Percentiles rank a stretch among this genome's conserved stretches.
Conservation (phyloP, 768 basidiomycete genomes). For the Xerocomus brunneocitrinus region DNA sequence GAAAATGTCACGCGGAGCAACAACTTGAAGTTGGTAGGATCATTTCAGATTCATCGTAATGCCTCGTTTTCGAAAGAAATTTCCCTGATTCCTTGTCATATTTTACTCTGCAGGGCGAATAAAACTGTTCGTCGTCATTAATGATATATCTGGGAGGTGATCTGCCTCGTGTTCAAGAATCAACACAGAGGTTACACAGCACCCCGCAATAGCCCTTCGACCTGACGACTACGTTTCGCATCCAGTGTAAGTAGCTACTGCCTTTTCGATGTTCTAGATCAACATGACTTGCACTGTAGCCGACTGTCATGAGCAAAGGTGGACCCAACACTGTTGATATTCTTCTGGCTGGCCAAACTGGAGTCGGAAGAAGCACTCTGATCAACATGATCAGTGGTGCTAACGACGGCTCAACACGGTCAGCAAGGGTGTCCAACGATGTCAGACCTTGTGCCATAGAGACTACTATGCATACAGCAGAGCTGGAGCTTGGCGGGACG, state of each 20-base stretch:
- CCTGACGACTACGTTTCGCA: not conserved
- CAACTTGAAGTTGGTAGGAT: too few relatives aligned
- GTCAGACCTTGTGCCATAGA: conserved; percentile 23
- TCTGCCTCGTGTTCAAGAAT: conserved; percentile 17
- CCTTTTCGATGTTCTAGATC: not conserved
- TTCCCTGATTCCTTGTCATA: too few relatives aligned
- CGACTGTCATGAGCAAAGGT: not conserved
- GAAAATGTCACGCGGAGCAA: too few relatives aligned
- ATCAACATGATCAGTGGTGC: conserved; percentile 25
- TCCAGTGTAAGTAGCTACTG: conserved; percentile 3
- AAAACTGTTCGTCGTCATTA: not conserved
- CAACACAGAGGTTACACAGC: conserved; percentile 4
- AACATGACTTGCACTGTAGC: not conserved
- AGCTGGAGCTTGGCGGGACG: conserved; percentile 1
- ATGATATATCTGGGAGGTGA: conserved; percentile 10
- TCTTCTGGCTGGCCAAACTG: conserved; percentile 26
- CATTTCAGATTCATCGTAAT: too few relatives aligned
- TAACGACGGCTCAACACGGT: conserved; percentile 4
- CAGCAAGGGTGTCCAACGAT: conserved; percentile 23
- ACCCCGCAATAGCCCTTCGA: not conserved
- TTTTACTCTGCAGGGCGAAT: too few relatives aligned
- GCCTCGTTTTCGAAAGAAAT: too few relatives aligned
- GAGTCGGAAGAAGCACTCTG: conserved; percentile 27
- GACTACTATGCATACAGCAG: conserved; percentile 12
- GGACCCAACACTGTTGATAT: conserved; percentile 7